phyloP scores from a whole-genome alignment of 495 filamentous ascomycete genomes.

The Poronia punctata region DNA sequence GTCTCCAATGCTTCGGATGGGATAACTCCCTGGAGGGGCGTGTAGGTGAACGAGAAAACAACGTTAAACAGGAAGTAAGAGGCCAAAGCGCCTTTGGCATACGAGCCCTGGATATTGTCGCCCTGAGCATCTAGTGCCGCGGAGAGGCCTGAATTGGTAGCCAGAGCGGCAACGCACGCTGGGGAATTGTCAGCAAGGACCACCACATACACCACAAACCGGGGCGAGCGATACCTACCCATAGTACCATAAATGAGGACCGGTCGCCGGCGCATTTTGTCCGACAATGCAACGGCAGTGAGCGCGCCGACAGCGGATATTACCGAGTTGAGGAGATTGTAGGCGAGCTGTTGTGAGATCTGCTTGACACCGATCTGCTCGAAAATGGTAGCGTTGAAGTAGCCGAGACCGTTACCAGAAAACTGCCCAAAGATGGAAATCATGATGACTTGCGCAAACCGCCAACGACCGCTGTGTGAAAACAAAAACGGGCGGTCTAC shows the following conservation, averaged over 20 bases:
- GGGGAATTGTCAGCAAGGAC: not conserved
- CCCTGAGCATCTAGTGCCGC: constrained; percentile 34
- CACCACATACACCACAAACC: not conserved
- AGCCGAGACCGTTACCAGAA: constrained; percentile 37
- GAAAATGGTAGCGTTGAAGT: constrained; percentile 28
- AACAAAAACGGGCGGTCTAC: constrained; percentile 37
- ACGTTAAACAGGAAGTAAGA: constrained; percentile 54
- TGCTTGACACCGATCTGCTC: constrained; percentile 25
- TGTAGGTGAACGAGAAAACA: constrained; percentile 54
- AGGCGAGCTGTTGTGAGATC: constrained; percentile 35
- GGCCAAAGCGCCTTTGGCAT: constrained; percentile 38
- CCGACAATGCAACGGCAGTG: constrained; percentile 34
- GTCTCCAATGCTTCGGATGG: constrained; percentile 49
- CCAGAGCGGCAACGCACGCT: constrained; percentile 44
- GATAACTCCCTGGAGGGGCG: constrained; percentile 53
- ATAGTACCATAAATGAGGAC: constrained; percentile 38
- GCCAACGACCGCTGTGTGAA: constrained; percentile 40
- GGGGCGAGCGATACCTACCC: constrained; percentile 10
- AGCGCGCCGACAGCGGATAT: constrained; percentile 40
- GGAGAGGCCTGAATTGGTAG: constrained; percentile 40
- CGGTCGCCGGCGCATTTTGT: constrained; percentile 39
- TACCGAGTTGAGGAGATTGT: constrained; percentile 40
- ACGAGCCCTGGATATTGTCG: constrained; percentile 27
- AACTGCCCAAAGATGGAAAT: constrained; percentile 50
- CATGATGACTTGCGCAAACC: constrained; percentile 41